Conservation (phyloP, 2,329 filamentous ascomycete genomes). For the Botrytis aclada region DNA sequence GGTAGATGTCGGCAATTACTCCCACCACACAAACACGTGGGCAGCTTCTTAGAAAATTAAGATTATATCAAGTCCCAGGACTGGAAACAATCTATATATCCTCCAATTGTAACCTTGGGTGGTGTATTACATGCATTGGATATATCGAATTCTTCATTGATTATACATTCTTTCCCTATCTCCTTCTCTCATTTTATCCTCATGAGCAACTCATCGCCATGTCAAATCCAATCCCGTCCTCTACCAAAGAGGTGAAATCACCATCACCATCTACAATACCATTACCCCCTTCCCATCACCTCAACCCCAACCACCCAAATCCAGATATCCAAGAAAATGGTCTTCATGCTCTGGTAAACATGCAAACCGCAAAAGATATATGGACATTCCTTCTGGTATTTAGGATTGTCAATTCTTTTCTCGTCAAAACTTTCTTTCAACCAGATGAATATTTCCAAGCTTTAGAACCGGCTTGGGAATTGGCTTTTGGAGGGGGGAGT, state of each 20-base stretch:
- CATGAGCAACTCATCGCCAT: background rate
- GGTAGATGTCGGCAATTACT: background rate
- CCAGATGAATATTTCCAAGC: slow-evolving; percentile 98
- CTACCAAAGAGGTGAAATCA: background rate
- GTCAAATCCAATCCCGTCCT: background rate
- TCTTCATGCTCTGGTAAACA: slow-evolving; percentile 32
- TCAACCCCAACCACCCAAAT: background rate
- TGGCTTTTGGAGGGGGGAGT: slow-evolving; percentile 73
- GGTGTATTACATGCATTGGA: background rate
- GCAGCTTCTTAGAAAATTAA: background rate
- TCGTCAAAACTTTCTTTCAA: slow-evolving; percentile 88
- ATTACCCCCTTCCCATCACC: background rate
- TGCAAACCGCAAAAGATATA: slow-evolving; percentile 33
- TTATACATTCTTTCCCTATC: background rate
- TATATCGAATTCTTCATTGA: background rate
- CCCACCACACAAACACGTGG: slow-evolving; percentile 1
- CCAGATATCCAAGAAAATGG: slow-evolving; percentile 24
- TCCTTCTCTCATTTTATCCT: background rate
- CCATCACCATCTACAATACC: background rate
- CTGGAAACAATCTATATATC: background rate
- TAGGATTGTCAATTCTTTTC: slow-evolving; percentile 76
- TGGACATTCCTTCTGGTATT: slow-evolving; percentile 54
- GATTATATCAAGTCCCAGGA: no score
- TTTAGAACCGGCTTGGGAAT: slow-evolving; percentile 87
- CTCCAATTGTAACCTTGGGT: background rate